Conservation (phyloP, 768 basidiomycete genomes). For the Albatrellus ellisii region DNA sequence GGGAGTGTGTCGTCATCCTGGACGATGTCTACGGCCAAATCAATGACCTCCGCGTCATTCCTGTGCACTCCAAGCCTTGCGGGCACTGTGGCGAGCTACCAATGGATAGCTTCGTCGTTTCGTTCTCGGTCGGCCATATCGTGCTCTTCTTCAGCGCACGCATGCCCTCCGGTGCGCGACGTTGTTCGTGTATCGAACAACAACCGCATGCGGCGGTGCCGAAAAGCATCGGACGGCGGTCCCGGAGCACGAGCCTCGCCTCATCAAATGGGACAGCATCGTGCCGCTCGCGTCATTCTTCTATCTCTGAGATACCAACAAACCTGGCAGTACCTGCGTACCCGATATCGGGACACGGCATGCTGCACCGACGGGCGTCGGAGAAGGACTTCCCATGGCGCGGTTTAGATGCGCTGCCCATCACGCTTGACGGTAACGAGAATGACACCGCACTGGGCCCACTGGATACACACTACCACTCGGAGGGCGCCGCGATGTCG, state of each 20-base stretch:
- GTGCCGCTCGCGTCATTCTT: slow-evolving; percentile 34
- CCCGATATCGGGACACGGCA: slow-evolving; percentile 71
- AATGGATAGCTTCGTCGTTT: slow-evolving; percentile 48
- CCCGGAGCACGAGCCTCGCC: slow-evolving; percentile 48
- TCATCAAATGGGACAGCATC: slow-evolving; percentile 29
- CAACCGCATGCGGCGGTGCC: slow-evolving; percentile 31
- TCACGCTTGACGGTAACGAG: slow-evolving; percentile 33
- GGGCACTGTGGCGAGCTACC: slow-evolving; percentile 57
- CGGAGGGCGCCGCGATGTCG: slow-evolving; percentile 17
- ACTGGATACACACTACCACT: slow-evolving; percentile 1
- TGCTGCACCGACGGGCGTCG: slow-evolving; percentile 58
- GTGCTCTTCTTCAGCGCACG: slow-evolving; percentile 56
- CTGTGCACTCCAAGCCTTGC: slow-evolving; percentile 44
- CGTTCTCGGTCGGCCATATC: slow-evolving; percentile 50
- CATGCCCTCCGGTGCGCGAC: slow-evolving; percentile 36
- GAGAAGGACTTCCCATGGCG: slow-evolving; percentile 53
- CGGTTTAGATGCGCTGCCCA: slow-evolving; percentile 29
- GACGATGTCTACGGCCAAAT: slow-evolving; percentile 48
- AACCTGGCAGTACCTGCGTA: slow-evolving; percentile 32
- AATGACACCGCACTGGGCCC: slow-evolving; percentile 12
- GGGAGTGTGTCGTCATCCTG: slow-evolving; percentile 48
- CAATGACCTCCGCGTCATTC: slow-evolving; percentile 45
- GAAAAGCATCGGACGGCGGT: slow-evolving; percentile 39
- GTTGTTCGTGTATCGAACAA: slow-evolving; percentile 53
- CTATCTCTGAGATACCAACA: slow-evolving; percentile 26